A percentile compares a stretch with the other conserved stretches of the same genome.
Evolutionary conservation across 108 stramenopile species (phyloP).

Genomic region (Nannochloropsis salina): DNA sequence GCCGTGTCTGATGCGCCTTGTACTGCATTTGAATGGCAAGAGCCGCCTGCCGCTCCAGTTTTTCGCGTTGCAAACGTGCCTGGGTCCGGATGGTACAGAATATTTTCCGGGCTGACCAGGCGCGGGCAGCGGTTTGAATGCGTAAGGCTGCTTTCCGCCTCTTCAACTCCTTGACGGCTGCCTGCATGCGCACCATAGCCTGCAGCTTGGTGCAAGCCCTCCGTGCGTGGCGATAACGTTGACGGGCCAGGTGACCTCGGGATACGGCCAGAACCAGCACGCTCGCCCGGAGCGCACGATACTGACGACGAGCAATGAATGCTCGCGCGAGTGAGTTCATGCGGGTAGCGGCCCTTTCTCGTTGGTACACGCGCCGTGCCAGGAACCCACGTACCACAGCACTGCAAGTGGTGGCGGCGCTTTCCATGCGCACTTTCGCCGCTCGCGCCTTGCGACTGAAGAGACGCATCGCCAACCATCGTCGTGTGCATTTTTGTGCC

Average conservation of each 20-base stretch:
- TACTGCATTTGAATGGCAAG: conserved; percentile 22
- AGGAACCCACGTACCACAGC: conserved; percentile 12
- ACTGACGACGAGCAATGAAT: neutral
- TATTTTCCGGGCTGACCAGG: conserved; percentile 19
- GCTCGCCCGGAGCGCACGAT: neutral
- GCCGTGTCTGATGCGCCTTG: neutral
- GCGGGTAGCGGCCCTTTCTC: neutral
- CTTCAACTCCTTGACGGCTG: neutral
- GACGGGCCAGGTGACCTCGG: neutral
- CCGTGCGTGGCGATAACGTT: neutral
- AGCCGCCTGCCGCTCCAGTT: neutral
- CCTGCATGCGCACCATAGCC: neutral
- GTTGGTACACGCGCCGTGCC: conserved; percentile 11
- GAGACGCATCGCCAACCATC: conserved; percentile 17
- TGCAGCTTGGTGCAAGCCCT: neutral
- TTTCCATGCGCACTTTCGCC: neutral
- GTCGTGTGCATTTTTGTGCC: conserved; percentile 19
- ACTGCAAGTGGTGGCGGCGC: neutral
- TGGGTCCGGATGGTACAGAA: conserved; percentile 21
- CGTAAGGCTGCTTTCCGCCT: neutral
- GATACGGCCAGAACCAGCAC: neutral
- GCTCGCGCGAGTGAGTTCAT: neutral
- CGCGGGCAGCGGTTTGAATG: conserved; percentile 9
- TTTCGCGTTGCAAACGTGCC: conserved; percentile 12
- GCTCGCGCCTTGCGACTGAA: neutral